Conservation (phyloP, 129 eudicot genomes). For the Tagetes erecta region DNA sequence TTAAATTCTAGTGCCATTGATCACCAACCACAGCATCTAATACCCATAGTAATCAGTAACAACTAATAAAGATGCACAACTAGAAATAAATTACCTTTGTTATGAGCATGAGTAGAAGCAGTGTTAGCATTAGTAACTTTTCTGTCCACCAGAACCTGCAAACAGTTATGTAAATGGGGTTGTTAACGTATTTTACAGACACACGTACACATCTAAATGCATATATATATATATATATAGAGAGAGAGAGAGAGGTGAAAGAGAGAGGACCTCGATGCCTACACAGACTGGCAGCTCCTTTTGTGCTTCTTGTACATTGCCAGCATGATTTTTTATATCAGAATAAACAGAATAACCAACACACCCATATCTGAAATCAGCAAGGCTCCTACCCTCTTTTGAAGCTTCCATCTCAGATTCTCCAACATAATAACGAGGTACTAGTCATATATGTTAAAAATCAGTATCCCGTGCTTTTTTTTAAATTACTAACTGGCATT, state of each 20-base stretch:
- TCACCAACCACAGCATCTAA: background rate
- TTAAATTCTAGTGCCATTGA: background rate
- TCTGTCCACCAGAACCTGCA: slow-evolving; percentile 69
- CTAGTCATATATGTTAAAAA: slow-evolving; percentile 43
- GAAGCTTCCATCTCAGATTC: slow-evolving; percentile 87
- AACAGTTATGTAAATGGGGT: slow-evolving; percentile 14
- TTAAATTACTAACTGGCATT: background rate
- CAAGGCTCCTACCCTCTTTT: slow-evolving; percentile 69
- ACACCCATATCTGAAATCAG: slow-evolving; percentile 84
- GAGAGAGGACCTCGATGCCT: slow-evolving; percentile 74
- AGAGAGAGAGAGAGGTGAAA: background rate
- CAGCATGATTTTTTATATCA: slow-evolving; percentile 47
- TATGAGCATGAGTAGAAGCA: slow-evolving; percentile 62
- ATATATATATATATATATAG: background rate
- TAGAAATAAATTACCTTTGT: slow-evolving; percentile 53
- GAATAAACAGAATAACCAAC: slow-evolving; percentile 89
- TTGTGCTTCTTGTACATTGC: slow-evolving; percentile 43
- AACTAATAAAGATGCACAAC: background rate
- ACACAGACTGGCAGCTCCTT: slow-evolving; percentile 80
- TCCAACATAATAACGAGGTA: slow-evolving; percentile 69
- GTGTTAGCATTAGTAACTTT: slow-evolving; percentile 49
- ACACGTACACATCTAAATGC: background rate
- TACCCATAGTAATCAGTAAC: slow-evolving; percentile 5
- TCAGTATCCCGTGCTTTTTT: slow-evolving; percentile 13
- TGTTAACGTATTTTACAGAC: background rate